Percentiles rank a stretch among this genome's conserved stretches.
phyloP scores from a whole-genome alignment of 1,284 basidiomycete species.

The Xanthoconium separans region DNA sequence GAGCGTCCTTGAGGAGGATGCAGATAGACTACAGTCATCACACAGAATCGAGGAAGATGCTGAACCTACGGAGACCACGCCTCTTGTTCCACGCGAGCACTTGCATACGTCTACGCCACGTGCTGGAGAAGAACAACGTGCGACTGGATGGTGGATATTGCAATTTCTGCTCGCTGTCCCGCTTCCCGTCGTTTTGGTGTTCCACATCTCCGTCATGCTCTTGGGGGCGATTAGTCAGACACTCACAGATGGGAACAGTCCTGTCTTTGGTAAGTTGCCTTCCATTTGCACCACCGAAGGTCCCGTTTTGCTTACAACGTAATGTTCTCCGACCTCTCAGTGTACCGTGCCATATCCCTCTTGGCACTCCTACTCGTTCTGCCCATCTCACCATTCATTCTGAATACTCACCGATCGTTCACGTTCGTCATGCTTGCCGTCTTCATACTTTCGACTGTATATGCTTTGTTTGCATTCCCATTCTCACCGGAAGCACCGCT shows the following conservation, averaged over 20 bases:
- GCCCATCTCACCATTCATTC: slow-evolving; percentile 61
- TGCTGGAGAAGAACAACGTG: slow-evolving; percentile 35
- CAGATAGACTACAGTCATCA: slow-evolving; percentile 10
- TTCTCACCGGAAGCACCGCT: slow-evolving; percentile 60
- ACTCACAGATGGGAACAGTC: slow-evolving; percentile 60
- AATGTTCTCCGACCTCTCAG: slow-evolving; percentile 34
- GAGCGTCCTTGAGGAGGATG: slow-evolving; percentile 12
- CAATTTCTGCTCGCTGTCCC: slow-evolving; percentile 60
- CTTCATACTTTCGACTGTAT: slow-evolving; percentile 45
- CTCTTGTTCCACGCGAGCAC: slow-evolving; percentile 42
- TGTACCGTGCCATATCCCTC: slow-evolving; percentile 49
- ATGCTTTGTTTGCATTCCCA: slow-evolving; percentile 54
- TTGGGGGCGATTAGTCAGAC: slow-evolving; percentile 57
- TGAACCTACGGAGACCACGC: slow-evolving; percentile 50
- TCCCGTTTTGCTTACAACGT: slow-evolving; percentile 4
- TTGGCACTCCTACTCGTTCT: slow-evolving; percentile 52
- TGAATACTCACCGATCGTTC: slow-evolving; percentile 51
- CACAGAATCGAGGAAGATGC: slow-evolving; percentile 29
- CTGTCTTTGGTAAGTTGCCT: slow-evolving; percentile 44
- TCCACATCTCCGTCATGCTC: slow-evolving; percentile 52
- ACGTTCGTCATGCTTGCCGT: slow-evolving; percentile 41
- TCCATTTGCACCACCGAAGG: background rate
- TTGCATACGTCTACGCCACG: background rate
- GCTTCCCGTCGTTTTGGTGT: slow-evolving; percentile 55
- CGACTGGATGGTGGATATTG: slow-evolving; percentile 60